Percentiles rank a stretch among this genome's conserved stretches.
phyloP scores from a whole-genome alignment of 73 alveolate species.

The Blepharisma stoltei region DNA sequence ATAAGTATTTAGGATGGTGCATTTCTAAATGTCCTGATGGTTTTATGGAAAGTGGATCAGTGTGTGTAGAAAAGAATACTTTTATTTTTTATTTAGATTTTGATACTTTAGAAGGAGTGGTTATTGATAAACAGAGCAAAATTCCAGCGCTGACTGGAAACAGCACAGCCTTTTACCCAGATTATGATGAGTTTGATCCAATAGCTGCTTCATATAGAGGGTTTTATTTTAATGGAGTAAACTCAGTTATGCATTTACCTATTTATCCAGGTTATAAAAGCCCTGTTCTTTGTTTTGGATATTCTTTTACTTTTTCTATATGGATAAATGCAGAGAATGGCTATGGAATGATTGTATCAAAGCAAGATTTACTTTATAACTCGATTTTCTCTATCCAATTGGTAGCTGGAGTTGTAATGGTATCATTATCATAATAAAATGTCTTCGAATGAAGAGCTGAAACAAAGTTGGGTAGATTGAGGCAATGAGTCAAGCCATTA shows the following conservation, averaged over 20 bases:
- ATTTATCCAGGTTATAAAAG: no score
- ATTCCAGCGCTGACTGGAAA: constrained; percentile 4
- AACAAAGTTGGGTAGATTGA: no score
- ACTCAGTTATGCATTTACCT: neutral
- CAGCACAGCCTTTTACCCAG: neutral
- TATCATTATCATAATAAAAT: no score
- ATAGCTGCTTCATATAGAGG: constrained; percentile 11
- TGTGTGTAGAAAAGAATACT: neutral
- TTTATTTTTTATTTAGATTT: neutral
- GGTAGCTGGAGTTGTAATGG: no score
- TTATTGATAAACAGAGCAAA: neutral
- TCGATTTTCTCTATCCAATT: no score
- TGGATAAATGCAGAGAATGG: no score
- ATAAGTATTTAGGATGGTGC: neutral
- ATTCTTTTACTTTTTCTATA: no score
- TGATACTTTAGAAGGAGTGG: neutral
- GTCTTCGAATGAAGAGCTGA: no score
- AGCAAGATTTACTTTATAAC: no score
- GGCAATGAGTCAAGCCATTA: no score
- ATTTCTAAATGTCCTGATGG: constrained; percentile 9
- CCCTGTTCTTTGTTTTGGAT: no score
- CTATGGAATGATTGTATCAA: no score
- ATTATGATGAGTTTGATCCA: constrained; percentile 21
- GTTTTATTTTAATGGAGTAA: constrained; percentile 8
- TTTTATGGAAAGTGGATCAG: neutral